Base-by-base conservation (phyloP, 768 basidiomycete species). In the Infundibulicybe gibba region DNA sequence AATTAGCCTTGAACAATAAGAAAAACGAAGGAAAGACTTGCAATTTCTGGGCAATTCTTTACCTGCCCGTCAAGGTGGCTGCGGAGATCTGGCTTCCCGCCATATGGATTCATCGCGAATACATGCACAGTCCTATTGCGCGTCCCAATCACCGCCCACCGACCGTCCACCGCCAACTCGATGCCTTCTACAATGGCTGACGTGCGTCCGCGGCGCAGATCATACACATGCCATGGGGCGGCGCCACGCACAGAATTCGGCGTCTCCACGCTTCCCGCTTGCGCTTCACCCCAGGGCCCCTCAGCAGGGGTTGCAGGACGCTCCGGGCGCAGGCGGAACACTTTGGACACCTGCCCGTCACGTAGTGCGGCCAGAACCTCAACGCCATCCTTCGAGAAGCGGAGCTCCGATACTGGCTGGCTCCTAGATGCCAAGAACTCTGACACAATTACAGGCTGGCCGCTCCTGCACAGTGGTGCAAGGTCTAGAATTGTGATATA, bases 91-190 rank as follows among this genome's bases (percentile, higher is more conserved):
- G 84, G 69, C 31, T 69, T 70, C 3, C 90, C 86, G 1, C 88
- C 90, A 48, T 83, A 83, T 3, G 88, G 88, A 59, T 90, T 87
- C 6, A 83, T 69, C 6, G 84, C 79, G 57, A 90, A 92, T 0
- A 91, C 65, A 64, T 92, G 88, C 16, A 83, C 64, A 0, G 80
- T 86, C 47, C 80, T 62, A 53, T 81, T 81, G 57, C 69, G 57
- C 33, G 84, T 89, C n/a, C 74, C 78, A 32, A 90, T 62, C 2
- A 80, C 88, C 14, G 81, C 61, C 85, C 86, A 91, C 32, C 83
- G 63, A 12, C 82, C 83, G 55, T 85, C 83, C 6, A 51, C 45
- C 6, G 73, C 71, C 75, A 79, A 81, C 19, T 64, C 66, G 11
- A 85, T 64, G 11, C 63, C 64, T 44, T 83, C 79, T 12, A 92